These are phyloP conservation scores for Euryodendron excelsum DNA, from an alignment of 148 eudicot genomes.

Conservation along the genomic window DNA sequence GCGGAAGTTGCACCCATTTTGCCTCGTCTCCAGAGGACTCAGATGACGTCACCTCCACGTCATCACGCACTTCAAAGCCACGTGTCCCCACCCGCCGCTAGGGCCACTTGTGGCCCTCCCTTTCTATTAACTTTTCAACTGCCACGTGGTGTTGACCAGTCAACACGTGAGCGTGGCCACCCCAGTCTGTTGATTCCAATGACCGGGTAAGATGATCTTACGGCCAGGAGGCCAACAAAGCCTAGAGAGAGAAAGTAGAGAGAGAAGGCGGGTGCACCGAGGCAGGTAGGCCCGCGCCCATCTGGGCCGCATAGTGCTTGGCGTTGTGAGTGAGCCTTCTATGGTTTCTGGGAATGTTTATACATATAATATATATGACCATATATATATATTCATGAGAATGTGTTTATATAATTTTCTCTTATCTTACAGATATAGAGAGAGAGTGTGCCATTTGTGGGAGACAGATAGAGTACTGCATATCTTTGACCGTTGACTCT, in stretches of 20 bases:
- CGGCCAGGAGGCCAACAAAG: conserved; percentile 2
- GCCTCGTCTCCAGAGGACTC: too few species aligned
- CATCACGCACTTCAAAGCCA: conserved; percentile 4
- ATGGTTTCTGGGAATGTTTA: conserved; percentile 31
- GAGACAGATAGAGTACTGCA: conserved; percentile 53
- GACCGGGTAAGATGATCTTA: background rate
- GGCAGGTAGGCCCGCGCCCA: conserved; percentile 36
- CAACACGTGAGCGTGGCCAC: background rate
- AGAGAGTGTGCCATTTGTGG: conserved; percentile 40
- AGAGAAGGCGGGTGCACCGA: conserved; percentile 22
- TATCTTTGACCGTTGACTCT: conserved; percentile 70
- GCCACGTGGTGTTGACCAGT: conserved; percentile 2
- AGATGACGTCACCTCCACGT: too few species aligned
- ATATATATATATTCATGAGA: too few species aligned
- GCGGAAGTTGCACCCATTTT: conserved; percentile 15
- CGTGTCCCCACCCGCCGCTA: conserved; percentile 21
- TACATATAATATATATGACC: too few species aligned
- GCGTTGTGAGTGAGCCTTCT: conserved; percentile 12
- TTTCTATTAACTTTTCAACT: too few species aligned
- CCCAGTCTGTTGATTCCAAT: background rate
- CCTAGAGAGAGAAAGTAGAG: too few species aligned
- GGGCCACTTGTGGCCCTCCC: background rate
- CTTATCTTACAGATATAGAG: too few species aligned
- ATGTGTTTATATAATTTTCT: too few species aligned
- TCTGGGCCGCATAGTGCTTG: conserved; percentile 31